Conservation (phyloP, 768 basidiomycete genomes). For the Mrakia blollopis region DNA sequence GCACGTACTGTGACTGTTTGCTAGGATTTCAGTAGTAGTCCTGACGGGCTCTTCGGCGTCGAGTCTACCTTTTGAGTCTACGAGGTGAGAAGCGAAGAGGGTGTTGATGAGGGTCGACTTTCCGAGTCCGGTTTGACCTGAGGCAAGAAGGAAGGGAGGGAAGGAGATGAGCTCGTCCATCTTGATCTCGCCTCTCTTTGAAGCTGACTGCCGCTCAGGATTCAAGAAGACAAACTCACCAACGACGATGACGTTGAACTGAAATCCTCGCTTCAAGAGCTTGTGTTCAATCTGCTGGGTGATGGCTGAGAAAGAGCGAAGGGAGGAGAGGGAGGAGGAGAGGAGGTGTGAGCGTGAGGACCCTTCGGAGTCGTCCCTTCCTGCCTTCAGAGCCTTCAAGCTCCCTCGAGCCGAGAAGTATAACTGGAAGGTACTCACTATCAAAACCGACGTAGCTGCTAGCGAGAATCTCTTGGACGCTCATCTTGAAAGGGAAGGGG, state of each 20-base stretch:
- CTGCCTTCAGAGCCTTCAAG: not conserved
- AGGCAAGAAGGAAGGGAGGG: not conserved
- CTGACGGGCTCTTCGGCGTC: conserved; percentile 81
- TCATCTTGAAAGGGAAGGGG: not conserved
- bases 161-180: not conserved
- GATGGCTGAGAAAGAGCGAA: conserved; percentile 51
- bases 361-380: not conserved
- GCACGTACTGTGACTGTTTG: conserved; percentile 79
- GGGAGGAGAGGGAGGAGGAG: not conserved
- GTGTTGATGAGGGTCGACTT: conserved; percentile 99
- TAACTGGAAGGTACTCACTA: conserved; percentile 44
- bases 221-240: conserved; percentile 51
- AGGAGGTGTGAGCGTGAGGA: conserved; percentile 13
- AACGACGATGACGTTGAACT: conserved; percentile 97
- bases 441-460: conserved; percentile 96
- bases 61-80: conserved; percentile 93
- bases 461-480: conserved; percentile 70
- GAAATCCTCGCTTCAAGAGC: conserved; percentile 96
- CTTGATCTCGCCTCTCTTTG: not conserved
- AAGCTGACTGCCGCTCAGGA: not conserved
- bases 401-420: not conserved
- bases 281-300: conserved; percentile 98
- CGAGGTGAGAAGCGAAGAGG: conserved; percentile 95
- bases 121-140: conserved; percentile 94
- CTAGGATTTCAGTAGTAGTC: conserved; percentile 95